Percentiles rank a stretch among this genome's conserved stretches.
These are phyloP conservation scores for Xylariomycetidae sp. DNA, from an alignment of 2,329 filamentous ascomycete species.

Conservation along the genomic window DNA sequence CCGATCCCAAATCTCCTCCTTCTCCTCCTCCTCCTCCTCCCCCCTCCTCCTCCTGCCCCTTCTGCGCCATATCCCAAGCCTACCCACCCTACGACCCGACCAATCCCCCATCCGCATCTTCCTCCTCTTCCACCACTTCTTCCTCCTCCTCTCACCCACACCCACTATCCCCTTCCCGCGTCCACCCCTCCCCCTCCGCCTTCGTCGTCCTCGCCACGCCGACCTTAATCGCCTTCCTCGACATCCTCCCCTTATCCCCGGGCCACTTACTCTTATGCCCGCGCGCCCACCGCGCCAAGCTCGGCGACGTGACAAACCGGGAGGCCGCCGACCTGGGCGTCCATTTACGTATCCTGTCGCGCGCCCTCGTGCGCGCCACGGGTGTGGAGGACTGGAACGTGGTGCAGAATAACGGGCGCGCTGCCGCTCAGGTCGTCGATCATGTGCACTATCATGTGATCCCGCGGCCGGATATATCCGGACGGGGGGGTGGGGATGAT, in stretches of 20 bases:
- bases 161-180: conserved; percentile 20
- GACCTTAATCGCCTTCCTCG: conserved; percentile 78
- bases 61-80: conserved; percentile 53
- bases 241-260: conserved; percentile 81
- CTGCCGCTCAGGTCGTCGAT: conserved; percentile 86
- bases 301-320: conserved; percentile 61
- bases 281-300: conserved; percentile 70
- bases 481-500: conserved; percentile 48
- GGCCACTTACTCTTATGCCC: conserved; percentile 84
- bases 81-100: conserved; percentile 45
- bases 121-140: conserved; percentile 15
- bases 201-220: conserved; percentile 75
- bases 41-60: conserved; percentile 45
- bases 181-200: conserved; percentile 35
- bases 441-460: conserved; percentile 96
- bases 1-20: conserved; percentile 26
- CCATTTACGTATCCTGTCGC: conserved; percentile 67
- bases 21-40: conserved; percentile 26
- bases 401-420: conserved; percentile 89
- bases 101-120: conserved; percentile 35
- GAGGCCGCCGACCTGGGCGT: conserved; percentile 65
- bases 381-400: conserved; percentile 87
- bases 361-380: conserved; percentile 64
- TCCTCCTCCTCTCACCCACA: conserved; percentile 22
- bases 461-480: conserved; percentile 67